Evolutionary conservation across 148 eudicot genomes (phyloP).

Genomic region (Vaccinium darrowii): DNA sequence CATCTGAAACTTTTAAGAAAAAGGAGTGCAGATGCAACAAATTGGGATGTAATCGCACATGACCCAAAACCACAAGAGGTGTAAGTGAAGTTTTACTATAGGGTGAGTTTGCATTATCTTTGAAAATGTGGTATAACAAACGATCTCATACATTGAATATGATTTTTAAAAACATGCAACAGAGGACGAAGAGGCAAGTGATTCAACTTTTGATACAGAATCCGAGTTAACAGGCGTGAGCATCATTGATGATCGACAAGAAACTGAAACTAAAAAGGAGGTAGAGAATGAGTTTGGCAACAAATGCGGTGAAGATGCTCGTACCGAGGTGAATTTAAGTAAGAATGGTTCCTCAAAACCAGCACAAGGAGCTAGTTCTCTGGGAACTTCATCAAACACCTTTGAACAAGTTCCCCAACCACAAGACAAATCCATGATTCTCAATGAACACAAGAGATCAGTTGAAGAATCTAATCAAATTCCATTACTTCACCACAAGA

Average conservation of each 20-base stretch:
- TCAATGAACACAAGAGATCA: neutral
- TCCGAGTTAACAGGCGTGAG: neutral
- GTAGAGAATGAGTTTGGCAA: neutral
- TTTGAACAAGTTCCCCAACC: constrained; percentile 13
- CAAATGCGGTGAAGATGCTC: neutral
- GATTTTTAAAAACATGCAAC: neutral
- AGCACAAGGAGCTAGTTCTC: constrained; percentile 7
- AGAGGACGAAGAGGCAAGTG: constrained; percentile 10
- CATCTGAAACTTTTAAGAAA: too few species aligned
- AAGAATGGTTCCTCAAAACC: constrained; percentile 15
- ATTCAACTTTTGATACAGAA: neutral
- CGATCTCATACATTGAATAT: neutral
- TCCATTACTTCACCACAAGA: constrained; percentile 34
- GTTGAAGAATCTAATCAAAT: constrained; percentile 36
- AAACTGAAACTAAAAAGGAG: neutral
- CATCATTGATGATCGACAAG: neutral
- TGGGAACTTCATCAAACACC: neutral
- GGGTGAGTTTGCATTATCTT: neutral
- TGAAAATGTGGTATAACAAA: neutral
- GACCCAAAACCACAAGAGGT: too few species aligned
- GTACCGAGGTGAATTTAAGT: neutral
- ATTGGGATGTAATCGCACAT: too few species aligned
- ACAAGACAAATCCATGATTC: constrained; percentile 10
- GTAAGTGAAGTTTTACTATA: too few species aligned
- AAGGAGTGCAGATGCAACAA: too few species aligned